Evolutionary conservation across 1,284 basidiomycete genomes (phyloP).

Genomic region (Termitomyces sp.): DNA sequence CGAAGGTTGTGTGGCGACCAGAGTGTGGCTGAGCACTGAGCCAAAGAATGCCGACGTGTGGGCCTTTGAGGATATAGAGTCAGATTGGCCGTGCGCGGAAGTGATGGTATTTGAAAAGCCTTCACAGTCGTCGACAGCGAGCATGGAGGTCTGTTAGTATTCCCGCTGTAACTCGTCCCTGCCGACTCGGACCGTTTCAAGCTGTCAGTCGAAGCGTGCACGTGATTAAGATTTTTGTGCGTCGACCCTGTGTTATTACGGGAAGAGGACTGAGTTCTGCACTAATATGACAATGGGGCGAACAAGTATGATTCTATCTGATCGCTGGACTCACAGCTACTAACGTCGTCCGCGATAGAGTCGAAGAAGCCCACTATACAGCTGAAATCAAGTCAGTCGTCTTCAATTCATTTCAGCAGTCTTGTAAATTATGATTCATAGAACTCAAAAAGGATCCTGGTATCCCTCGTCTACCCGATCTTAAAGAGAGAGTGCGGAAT

Average conservation of each 20-base stretch:
- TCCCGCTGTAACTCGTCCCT: not conserved
- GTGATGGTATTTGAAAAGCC: not conserved
- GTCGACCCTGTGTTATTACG: not conserved
- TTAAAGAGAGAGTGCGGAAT: constrained; percentile 56
- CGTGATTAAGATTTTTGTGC: not conserved
- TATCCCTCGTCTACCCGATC: constrained; percentile 67
- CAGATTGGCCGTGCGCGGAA: not conserved
- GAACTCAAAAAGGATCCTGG: constrained; percentile 83
- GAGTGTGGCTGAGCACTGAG: constrained; percentile 10
- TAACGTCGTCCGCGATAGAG: constrained; percentile 20
- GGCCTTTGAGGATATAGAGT: constrained; percentile 1
- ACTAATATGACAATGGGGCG: constrained; percentile 43
- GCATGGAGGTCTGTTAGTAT: not conserved
- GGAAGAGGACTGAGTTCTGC: not conserved
- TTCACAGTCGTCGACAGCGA: not conserved
- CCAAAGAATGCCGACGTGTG: not conserved
- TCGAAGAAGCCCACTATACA: constrained; percentile 43
- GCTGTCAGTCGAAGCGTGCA: not conserved
- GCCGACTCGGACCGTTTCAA: not conserved
- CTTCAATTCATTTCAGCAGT: not conserved
- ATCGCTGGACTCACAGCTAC: not conserved
- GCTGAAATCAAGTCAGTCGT: constrained; percentile 46
- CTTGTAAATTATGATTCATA: constrained; percentile 22
- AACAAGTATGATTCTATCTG: constrained; percentile 41
- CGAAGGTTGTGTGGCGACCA: constrained; percentile 9